Percentiles rank a stretch among this genome's conserved stretches.
Conservation (phyloP, 2,329 filamentous ascomycete genomes). For the Claviceps paspali region DNA sequence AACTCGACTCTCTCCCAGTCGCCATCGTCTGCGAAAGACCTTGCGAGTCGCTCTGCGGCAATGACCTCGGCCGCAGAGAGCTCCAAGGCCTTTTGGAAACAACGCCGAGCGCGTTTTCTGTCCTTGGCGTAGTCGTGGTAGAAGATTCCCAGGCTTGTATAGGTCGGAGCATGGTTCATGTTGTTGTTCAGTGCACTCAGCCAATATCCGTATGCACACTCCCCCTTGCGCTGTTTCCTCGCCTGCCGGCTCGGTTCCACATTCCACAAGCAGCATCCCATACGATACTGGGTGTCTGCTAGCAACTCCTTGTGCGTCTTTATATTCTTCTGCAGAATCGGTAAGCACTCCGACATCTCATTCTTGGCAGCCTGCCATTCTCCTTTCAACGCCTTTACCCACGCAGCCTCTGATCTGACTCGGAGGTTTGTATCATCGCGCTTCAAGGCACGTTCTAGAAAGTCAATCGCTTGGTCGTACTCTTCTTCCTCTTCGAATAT, state of each 20-base stretch:
- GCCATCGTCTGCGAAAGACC: constrained; percentile 71
- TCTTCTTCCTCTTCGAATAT: constrained; percentile 91
- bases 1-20: constrained; percentile 97
- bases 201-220: constrained; percentile 62
- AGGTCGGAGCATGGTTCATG: constrained; percentile 75
- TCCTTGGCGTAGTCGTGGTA: constrained; percentile 87
- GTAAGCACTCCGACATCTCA: constrained; percentile 56
- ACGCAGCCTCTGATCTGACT: constrained; percentile 75
- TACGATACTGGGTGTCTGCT: constrained; percentile 71
- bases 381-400: constrained; percentile 76
- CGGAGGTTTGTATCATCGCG: constrained; percentile 61
- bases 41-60: constrained; percentile 75
- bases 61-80: constrained; percentile 73
- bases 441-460: constrained; percentile 59
- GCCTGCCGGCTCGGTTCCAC: constrained; percentile 57
- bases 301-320: constrained; percentile 50
- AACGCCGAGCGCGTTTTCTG: constrained; percentile 71
- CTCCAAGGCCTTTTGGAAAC: constrained; percentile 93
- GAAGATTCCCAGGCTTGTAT: constrained; percentile 79
- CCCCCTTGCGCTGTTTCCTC: constrained; percentile 61
- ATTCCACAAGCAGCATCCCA: constrained; percentile 80
- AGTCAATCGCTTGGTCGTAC: constrained; percentile 65
- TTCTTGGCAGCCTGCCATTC: constrained; percentile 52
- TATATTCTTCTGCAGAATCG: constrained; percentile 46
- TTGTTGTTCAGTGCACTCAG: constrained; percentile 73